Evolutionary conservation across 768 basidiomycete genomes (phyloP).

Genomic region (Boletus reticulatus): DNA sequence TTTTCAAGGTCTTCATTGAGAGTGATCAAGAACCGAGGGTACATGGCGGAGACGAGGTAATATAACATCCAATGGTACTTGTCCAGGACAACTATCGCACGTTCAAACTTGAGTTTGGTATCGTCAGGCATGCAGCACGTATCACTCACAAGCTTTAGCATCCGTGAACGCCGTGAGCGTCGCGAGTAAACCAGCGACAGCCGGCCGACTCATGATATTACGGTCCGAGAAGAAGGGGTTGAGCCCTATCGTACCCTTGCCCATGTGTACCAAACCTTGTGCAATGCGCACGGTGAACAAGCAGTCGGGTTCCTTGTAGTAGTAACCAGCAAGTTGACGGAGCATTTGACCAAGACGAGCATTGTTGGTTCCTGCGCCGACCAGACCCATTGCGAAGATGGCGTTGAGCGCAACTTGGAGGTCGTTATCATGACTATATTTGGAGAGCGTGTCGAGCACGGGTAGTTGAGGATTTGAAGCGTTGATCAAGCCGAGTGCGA

Average conservation of each 20-base stretch:
- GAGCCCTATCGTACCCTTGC: constrained; percentile 95
- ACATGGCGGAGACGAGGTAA: constrained; percentile 95
- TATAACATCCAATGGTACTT: constrained; percentile 99
- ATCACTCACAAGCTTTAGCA: constrained; percentile 81
- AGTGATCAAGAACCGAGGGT: constrained; percentile 96
- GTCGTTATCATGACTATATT: constrained; percentile 99
- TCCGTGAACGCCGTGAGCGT: constrained; percentile 92
- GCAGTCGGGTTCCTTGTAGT: constrained; percentile 95
- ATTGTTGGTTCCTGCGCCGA: constrained; percentile 99
- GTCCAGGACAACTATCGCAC: constrained; percentile 78
- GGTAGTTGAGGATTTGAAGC: constrained; percentile 94
- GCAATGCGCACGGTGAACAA: constrained; percentile 95
- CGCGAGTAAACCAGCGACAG: constrained; percentile 85
- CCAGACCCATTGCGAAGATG: constrained; percentile 97
- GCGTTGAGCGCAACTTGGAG: constrained; percentile 95
- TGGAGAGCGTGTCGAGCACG: constrained; percentile 95
- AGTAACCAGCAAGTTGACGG: constrained; percentile 95
- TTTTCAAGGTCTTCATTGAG: constrained; percentile 88
- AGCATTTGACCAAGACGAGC: constrained; percentile 98
- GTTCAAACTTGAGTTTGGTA: constrained; percentile 1
- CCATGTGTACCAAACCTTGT: constrained; percentile 98
- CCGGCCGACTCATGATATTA: constrained; percentile 83
- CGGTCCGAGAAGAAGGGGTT: constrained; percentile 97
- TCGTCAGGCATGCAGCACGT: neutral
- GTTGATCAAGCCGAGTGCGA: constrained; percentile 92